Base-by-base conservation (phyloP, 495 filamentous ascomycete genomes). In the Aspergillus egyptiacus region DNA sequence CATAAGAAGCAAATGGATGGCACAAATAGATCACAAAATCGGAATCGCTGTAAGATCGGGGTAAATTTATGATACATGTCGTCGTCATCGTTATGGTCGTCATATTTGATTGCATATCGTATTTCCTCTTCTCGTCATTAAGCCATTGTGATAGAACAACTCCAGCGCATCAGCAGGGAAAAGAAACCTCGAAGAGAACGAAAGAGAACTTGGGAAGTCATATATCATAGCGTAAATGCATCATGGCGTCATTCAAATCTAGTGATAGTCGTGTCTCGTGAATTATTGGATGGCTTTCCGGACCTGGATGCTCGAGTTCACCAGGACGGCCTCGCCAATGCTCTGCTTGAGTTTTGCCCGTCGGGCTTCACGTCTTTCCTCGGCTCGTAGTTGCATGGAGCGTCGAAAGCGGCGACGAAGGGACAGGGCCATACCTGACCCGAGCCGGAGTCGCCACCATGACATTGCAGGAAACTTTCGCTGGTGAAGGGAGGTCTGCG, bases 311-410 rank as follows among this genome's bases (percentile, higher is more conserved):
- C 67, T 67, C 8, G 67, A 72, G 18, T 58, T 60, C 45, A 69
- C 59, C 37, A 65, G 55, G 3, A 69, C 50, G 11, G 63, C 64
- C 20, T 57, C 59, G 3, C 76, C 74, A 59, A 94, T 95, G 54
- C 76, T 85, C 47, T 77, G 72, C 57, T 85, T 78, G 44, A 94
- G 70, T 53, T 69, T 74, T 45, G 83, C 74, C 37, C 81, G 76
- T 46, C 82, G 69, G 53, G 78, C 82, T 65, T 87, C 86, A 37
- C 66, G 67, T 52, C 65, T 73, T 20, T 61, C 61, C 48, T 78
- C 72, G 20, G 80, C 75, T 34, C 79, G 73, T 55, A 71, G 65
- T 60, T 84, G 80, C 53, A 80, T 82, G 43, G 78, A 56, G 48
- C 79, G 74, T 30, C 78, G 71, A 28, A 85, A 60, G 25, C 73